These are phyloP conservation scores for Pseudogymnoascus sp. DNA, from an alignment of 2,329 filamentous ascomycete species.

Conservation along the genomic window DNA sequence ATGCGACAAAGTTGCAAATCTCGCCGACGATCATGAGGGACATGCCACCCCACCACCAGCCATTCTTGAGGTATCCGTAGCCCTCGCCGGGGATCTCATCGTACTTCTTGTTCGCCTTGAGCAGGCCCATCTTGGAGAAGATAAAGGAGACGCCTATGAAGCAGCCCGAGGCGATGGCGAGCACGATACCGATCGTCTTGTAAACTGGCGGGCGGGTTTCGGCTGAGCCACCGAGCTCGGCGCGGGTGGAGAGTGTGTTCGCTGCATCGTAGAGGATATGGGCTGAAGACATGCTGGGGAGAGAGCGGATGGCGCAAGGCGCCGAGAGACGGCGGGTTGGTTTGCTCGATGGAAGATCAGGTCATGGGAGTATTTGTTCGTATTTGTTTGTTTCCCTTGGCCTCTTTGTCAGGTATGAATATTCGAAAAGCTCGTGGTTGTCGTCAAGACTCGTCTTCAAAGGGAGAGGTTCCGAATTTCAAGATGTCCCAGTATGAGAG, in stretches of 20 bases:
- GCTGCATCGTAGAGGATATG: background rate
- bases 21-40: constrained; percentile 93
- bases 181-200: constrained; percentile 77
- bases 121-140: constrained; percentile 83
- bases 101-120: constrained; percentile 93
- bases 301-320: background rate
- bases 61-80: constrained; percentile 93
- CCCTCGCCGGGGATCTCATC: constrained; percentile 92
- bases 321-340: background rate
- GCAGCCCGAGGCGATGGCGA: constrained; percentile 78
- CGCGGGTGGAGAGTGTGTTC: background rate
- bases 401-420: background rate
- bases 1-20: constrained; percentile 94
- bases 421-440: background rate
- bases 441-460: background rate
- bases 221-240: background rate
- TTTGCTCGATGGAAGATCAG: background rate
- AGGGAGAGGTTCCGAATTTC: background rate
- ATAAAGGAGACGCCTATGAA: constrained; percentile 97
- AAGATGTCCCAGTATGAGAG: background rate
- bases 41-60: constrained; percentile 95
- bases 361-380: background rate
- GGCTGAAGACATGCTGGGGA: background rate
- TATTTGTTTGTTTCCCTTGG: background rate
- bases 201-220: constrained; percentile 38